Conservation (phyloP, 2,329 filamentous ascomycete species). For the Thelonectria blattea region DNA sequence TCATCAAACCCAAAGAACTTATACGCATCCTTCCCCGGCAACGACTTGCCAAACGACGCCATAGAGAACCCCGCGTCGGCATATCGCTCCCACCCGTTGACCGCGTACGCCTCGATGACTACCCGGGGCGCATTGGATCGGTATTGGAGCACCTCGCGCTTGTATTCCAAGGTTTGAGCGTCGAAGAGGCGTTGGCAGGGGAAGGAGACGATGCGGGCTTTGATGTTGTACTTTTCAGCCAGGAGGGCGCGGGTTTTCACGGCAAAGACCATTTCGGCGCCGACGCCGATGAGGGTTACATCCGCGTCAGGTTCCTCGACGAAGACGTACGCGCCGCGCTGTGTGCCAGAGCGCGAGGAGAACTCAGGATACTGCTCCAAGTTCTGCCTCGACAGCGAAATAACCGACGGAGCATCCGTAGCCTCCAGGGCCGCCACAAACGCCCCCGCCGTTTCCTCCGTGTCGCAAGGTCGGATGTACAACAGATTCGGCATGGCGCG, state of each 20-base stretch:
- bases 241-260: conserved; percentile 46
- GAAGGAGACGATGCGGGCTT: conserved; percentile 50
- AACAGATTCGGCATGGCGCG: conserved; percentile 67
- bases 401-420: conserved; percentile 50
- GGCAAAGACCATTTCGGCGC: conserved; percentile 45
- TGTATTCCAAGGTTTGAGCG: conserved; percentile 50
- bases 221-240: conserved; percentile 46
- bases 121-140: conserved; percentile 55
- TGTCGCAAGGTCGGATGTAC: conserved; percentile 65
- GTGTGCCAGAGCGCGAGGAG: conserved; percentile 48
- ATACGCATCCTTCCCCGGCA: conserved; percentile 61
- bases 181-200: conserved; percentile 54
- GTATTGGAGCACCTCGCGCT: conserved; percentile 51
- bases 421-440: conserved; percentile 55
- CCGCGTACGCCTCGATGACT: conserved; percentile 65
- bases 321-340: conserved; percentile 54
- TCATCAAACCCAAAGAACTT: conserved; percentile 62
- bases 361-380: conserved; percentile 48
- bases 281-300: conserved; percentile 51
- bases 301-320: conserved; percentile 51
- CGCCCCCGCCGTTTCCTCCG: conserved; percentile 63
- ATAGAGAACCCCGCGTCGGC: conserved; percentile 62
- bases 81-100: conserved; percentile 66
- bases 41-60: conserved; percentile 60
- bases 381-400: conserved; percentile 55